phyloP scores from a whole-genome alignment of 108 stramenopile genomes.

The Nitzschia putrida region DNA sequence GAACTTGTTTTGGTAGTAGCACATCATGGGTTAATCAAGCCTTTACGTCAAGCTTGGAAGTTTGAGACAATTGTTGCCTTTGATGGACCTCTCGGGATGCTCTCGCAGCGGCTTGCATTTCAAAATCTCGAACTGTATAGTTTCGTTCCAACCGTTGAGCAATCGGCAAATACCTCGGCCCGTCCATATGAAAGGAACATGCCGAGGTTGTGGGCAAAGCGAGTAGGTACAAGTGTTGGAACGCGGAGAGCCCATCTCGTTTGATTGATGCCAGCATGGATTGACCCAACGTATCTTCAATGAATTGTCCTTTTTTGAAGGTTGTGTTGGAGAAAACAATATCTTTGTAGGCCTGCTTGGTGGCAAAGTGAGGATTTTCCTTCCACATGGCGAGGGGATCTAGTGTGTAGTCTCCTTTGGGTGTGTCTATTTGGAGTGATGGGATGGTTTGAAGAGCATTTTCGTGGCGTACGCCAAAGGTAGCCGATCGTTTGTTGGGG shows the following conservation, averaged over 20 bases:
- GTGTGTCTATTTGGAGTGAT: neutral
- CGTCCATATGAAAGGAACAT: constrained; percentile 16
- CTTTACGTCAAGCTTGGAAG: constrained; percentile 2
- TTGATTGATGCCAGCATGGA: constrained; percentile 2
- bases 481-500: neutral
- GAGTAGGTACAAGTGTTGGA: constrained; percentile 1
- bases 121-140: constrained; percentile 5
- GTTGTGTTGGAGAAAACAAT: neutral
- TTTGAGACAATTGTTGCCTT: neutral
- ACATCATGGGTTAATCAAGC: neutral
- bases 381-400: constrained; percentile 15
- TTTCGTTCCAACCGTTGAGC: neutral
- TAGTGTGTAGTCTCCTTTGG: neutral
- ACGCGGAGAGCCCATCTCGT: neutral
- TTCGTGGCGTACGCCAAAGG: neutral
- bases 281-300: constrained; percentile 16
- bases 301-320: constrained; percentile 12
- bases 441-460: neutral
- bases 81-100: no score
- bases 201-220: neutral
- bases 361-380: constrained; percentile 18
- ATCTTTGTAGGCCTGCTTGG: neutral
- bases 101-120: constrained; percentile 1
- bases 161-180: constrained; percentile 7
- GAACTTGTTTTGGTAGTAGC: no score